Evolutionary conservation across 768 basidiomycete genomes (phyloP).

Genomic region (Podaxis carcinomalis): DNA sequence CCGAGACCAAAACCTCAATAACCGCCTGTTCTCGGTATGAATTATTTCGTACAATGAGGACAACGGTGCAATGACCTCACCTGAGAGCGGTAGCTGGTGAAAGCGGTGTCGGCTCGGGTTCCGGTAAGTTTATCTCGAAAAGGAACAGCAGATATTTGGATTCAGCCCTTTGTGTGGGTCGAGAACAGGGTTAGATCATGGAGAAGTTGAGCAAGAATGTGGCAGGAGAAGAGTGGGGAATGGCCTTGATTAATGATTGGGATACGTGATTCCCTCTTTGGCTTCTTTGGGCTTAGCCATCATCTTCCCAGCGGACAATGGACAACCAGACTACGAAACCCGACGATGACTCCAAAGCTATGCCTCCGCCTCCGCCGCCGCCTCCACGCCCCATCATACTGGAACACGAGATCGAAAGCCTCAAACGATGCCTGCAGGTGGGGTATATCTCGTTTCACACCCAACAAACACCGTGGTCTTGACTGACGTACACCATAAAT

Average conservation of each 20-base stretch:
- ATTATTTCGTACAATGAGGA: background rate
- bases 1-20: background rate
- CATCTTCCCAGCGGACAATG: background rate
- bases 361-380: constrained; percentile 53
- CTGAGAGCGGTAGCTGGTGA: background rate
- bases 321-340: constrained; percentile 14
- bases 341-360: constrained; percentile 33
- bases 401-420: constrained; percentile 60
- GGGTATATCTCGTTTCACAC: background rate
- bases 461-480: background rate
- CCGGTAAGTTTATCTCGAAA: background rate
- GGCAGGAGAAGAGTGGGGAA: background rate
- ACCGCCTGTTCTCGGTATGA: background rate
- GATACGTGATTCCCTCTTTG: background rate
- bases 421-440: constrained; percentile 58
- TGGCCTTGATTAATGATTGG: background rate
- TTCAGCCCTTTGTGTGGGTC: background rate
- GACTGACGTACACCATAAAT: background rate
- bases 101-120: too few species aligned
- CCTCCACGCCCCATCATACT: constrained; percentile 46
- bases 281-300: background rate
- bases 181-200: constrained; percentile 1
- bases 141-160: background rate
- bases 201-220: background rate
- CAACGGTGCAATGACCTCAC: background rate